Conservation (phyloP, 2,329 filamentous ascomycete species). For the Blastomyces parvus region DNA sequence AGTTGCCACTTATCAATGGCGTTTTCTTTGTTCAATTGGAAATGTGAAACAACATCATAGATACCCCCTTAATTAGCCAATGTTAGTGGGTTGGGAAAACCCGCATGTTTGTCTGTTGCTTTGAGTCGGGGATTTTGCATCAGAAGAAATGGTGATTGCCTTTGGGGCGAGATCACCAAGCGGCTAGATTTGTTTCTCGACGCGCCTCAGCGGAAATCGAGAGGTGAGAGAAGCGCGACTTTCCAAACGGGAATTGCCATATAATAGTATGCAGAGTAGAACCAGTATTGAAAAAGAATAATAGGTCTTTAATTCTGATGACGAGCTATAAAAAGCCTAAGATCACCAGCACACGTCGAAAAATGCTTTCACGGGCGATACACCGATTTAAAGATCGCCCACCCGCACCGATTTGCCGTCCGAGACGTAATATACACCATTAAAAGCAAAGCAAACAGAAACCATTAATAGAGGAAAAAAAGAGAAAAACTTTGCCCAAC, state of each 20-base stretch:
- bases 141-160: not conserved
- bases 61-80: not conserved
- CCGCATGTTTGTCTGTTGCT: not conserved
- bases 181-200: not conserved
- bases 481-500: constrained; percentile 42
- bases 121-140: not conserved
- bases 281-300: not conserved
- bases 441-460: constrained; percentile 36
- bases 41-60: not conserved
- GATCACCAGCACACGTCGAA: constrained; percentile 6
- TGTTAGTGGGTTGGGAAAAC: not conserved
- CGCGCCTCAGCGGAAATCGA: not conserved
- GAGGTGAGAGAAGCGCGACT: not conserved
- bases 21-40: not conserved
- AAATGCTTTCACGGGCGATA: constrained; percentile 12
- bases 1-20: not conserved
- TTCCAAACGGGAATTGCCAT: not conserved
- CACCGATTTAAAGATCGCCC: constrained; percentile 14
- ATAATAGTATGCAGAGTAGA: not conserved
- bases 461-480: too few relatives aligned
- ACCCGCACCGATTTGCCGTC: constrained; percentile 39
- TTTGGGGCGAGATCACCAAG: not conserved
- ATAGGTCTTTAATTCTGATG: not conserved
- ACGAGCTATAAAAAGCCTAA: constrained; percentile 4
- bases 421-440: constrained; percentile 55